Evolutionary conservation across 176 grass and related monocot species (phyloP).

Genomic region (Oryza meyeriana): DNA sequence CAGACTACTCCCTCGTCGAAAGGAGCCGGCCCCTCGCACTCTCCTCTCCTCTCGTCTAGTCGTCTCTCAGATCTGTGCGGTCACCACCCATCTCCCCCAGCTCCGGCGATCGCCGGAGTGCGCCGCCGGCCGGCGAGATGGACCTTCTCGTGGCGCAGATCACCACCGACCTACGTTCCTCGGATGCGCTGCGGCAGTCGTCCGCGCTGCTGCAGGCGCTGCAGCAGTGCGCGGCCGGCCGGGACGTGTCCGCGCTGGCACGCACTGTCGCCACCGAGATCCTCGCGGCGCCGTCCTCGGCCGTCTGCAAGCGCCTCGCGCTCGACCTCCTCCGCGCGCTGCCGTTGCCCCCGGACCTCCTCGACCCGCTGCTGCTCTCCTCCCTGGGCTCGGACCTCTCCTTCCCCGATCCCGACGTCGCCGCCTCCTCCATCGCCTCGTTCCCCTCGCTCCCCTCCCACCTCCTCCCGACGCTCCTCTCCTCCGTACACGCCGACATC

Average conservation of each 20-base stretch:
- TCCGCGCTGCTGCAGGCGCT: slow-evolving; percentile 79
- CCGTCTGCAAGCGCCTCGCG: slow-evolving; percentile 87
- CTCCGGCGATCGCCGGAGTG: not conserved
- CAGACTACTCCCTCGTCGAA: not conserved
- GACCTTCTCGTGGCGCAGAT: slow-evolving; percentile 92
- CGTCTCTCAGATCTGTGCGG: not conserved
- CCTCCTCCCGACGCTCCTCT: slow-evolving; percentile 73
- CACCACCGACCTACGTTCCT: slow-evolving; percentile 75
- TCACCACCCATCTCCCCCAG: not conserved
- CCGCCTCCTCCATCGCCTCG: slow-evolving; percentile 75
- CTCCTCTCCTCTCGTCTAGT: not conserved
- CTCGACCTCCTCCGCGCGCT: slow-evolving; percentile 88
- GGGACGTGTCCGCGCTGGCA: slow-evolving; percentile 87
- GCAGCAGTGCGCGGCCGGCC: slow-evolving; percentile 85
- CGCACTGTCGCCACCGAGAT: slow-evolving; percentile 77
- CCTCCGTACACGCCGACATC: slow-evolving; percentile 68
- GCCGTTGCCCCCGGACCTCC: slow-evolving; percentile 68
- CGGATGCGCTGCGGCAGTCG: slow-evolving; percentile 89
- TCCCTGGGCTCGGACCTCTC: slow-evolving; percentile 80
- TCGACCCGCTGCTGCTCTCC: slow-evolving; percentile 70
- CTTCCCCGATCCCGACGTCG: slow-evolving; percentile 91
- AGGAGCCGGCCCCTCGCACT: not conserved
- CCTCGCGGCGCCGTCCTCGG: slow-evolving; percentile 67
- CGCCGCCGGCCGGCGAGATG: slow-evolving; percentile 35
- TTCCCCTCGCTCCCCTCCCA: slow-evolving; percentile 82